Base-by-base conservation (phyloP, 768 basidiomycete species). In the Russula compacta region DNA sequence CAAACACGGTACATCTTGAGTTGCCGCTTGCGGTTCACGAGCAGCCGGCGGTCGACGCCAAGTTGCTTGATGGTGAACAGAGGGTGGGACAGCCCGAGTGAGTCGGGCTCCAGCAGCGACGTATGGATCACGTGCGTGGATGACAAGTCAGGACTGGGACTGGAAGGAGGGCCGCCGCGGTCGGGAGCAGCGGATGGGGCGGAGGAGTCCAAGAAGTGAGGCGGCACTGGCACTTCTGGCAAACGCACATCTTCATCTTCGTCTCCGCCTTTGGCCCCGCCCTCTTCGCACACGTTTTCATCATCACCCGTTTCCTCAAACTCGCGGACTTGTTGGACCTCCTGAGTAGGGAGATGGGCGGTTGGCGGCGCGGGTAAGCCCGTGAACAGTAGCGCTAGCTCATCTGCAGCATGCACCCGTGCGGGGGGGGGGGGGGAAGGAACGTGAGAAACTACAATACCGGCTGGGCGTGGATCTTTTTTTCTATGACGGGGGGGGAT, bases 1-100 rank as follows among this genome's bases (percentile, higher is more conserved):
- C 92, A 95, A 0, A 94, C 88, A 49, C 97, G 79, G 71, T 95
- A 98, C 97, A 99, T 99, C 73, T 95, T 95, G 53, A 97, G 74
- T 74, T 94, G 89, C 60, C 91, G 78, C 74, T 97, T 98, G 49
- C 97, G 80, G 69, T 99, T 99, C 55, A 99, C 86, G 47, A 98
- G 78, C 58, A 99, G 74, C 46, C 97, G 80, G 7, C 94, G 78
- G 75, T 99, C 97, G 6, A 94, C 82, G 2, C 93, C 94, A 2
- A 98, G 79, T 68, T 92, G 89, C 58, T 86, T 82, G n/a, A 83
- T 80, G n/a, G 77, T 70, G 72, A 98, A 95, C 39, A 92, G 75
- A 6, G 86, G 83, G 49, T 84, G 83, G 1, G 78, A 67, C 14
- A 77, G 57, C 50, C 54, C 47, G 11, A 44, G 76, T 44, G 60